Base-by-base conservation (phyloP, 768 basidiomycete species). In the Serendipita vermifera region DNA sequence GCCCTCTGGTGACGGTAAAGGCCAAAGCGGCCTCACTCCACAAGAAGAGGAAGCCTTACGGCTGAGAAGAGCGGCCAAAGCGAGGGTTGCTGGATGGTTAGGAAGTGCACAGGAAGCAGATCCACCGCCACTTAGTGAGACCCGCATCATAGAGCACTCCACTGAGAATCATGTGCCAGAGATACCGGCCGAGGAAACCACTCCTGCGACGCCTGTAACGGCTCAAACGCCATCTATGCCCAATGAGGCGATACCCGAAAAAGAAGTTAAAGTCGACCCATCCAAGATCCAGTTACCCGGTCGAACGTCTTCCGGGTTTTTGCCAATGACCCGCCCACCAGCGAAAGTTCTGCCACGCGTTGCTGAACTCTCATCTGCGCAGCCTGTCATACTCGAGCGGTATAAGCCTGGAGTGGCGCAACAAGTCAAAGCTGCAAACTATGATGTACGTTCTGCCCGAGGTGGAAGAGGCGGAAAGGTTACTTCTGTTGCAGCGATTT, bases 391-490 rank as follows among this genome's bases (percentile, higher is more conserved):
- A 15, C 38, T 17, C 17, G 29, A 26, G 15, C 14, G 41, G 24
- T 24, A 29, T 14, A 15, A 20, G 24, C 31, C 22, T 3, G 54
- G 38, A 36, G 36, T 36, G 33, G 38, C 38, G 24, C 24, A 56
- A 14, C 27, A 20, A 20, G 27, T 3, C 9, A 27, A 80, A 54
- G 75, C 72, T 20, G 82, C 80, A 57, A 17, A 20, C 26, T 87
- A 87, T 62, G 80, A 88, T 62, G 67, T 86, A 24, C 79, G 82
- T 11, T 87, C 85, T 33, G 85, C 85, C 3, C 75, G 86, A 20
- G 85, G 87, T 3, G 87, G 87, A 2, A 71, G 76, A 38, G 87
- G 87, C 2, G 87, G 86, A 11, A 75, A 77, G 55, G 87, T 88
- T 14, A 73, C 84, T 2, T 72, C 85, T 3, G 83, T 87, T 1